phyloP scores from a whole-genome alignment of 768 basidiomycete species.

The Solioccasus polychromus region DNA sequence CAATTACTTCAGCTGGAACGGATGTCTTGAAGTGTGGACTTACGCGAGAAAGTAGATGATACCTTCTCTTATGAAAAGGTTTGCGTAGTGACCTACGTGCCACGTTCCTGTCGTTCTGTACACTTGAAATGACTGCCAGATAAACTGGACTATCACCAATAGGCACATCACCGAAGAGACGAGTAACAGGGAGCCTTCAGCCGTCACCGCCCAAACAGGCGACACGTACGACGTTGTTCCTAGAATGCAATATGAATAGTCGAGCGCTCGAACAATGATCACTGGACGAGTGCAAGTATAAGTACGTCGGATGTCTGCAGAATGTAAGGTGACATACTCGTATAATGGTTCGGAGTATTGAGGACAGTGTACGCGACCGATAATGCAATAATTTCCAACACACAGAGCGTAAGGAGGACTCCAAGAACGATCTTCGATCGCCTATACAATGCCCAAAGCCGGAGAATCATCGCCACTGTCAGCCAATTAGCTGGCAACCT shows the following conservation, averaged over 20 bases:
- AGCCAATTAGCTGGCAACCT: too few species aligned
- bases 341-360: not conserved
- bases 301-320: too few species aligned
- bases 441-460: not conserved
- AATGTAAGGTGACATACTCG: too few species aligned
- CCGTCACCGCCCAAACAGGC: too few species aligned
- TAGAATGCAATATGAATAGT: too few species aligned
- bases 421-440: not conserved
- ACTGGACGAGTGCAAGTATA: too few species aligned
- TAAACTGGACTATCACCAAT: not conserved
- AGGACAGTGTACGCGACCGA: not conserved
- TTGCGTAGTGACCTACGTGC: not conserved
- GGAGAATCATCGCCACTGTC: not conserved
- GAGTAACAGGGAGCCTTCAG: not conserved
- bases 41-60: too few species aligned
- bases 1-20: too few species aligned
- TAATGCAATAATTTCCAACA: not conserved
- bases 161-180: not conserved
- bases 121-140: not conserved
- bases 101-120: not conserved
- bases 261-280: too few species aligned
- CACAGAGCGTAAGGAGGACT: not conserved
- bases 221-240: too few species aligned
- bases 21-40: too few species aligned
- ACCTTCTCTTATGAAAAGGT: not conserved